Evolutionary conservation across 2,329 filamentous ascomycete species (phyloP), one percentile per base, ranked within the genome.

Genomic region (Plenodomus lindquistii): DNA sequence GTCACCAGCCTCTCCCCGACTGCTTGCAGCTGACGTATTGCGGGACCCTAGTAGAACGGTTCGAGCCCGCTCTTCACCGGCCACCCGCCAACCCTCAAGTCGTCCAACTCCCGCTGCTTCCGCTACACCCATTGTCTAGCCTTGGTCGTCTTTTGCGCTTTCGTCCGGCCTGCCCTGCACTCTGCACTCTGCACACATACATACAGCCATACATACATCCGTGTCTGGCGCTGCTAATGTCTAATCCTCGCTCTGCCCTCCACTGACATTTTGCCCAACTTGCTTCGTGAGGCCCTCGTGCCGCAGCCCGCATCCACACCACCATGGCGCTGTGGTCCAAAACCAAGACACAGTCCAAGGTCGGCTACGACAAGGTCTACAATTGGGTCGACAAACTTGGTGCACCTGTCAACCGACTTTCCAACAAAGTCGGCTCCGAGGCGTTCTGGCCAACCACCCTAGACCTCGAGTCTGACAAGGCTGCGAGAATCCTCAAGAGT

Each of bases 381-480:
- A 78, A 77, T 40, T 80, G 80, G 59, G 78, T 85, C 41, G 85
- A 88, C 72, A 88, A 87, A 66, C 77, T 88, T 10, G 88, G 88
- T 50, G 79, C 81, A 2, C 90, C 91, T 2, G 85, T 96, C 65
- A 96, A 96, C 68, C 85, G 81, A 50, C 72, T 96, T 18, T 89
- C 87, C 15, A 91, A 95, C 73, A 91, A 87, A 73, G 78, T 96
- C 31, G 91, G 91, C 48, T 81, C 81, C 22, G 91, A 95, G 70
- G 85, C 88, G 19, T 93, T 93, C 65, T 94, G 89, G 89, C 91
- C 91, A 2, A 87, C 88, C 24, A 88, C 86, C 1, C 78, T 96
- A 42, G 92, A 96, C 69, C 87, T 88, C 60, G 92, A 97, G 78
- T 89, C 88, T 73, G 90, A 96, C 74, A 96, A 96, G 76, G 89